Conservation (phyloP, 768 basidiomycete genomes). For the Imleria badia region DNA sequence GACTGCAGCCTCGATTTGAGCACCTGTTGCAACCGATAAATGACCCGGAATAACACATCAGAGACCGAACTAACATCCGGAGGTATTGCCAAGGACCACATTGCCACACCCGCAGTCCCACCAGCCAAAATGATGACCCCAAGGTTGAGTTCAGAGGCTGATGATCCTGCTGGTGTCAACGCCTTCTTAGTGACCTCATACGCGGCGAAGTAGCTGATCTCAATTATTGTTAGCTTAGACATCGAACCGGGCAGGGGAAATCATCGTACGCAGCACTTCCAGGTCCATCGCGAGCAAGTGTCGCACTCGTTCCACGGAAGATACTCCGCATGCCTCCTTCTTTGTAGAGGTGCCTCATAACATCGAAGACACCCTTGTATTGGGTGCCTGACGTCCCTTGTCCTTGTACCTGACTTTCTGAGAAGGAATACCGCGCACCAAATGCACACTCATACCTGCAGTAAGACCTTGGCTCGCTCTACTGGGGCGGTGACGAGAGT, state of each 20-base stretch:
- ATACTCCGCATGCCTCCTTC: conserved; percentile 93
- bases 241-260: background rate
- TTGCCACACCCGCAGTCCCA: conserved; percentile 92
- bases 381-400: conserved; percentile 69
- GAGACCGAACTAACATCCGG: conserved; percentile 70
- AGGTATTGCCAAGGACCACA: conserved; percentile 98
- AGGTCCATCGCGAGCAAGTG: conserved; percentile 91
- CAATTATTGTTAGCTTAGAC: conserved; percentile 5
- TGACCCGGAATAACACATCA: background rate
- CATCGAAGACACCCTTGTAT: conserved; percentile 92
- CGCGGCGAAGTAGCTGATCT: conserved; percentile 86
- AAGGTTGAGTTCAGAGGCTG: conserved; percentile 79
- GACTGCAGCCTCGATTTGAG: conserved; percentile 95
- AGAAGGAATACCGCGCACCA: background rate
- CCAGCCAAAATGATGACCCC: conserved; percentile 88
- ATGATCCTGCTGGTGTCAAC: conserved; percentile 77
- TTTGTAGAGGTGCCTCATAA: conserved; percentile 84
- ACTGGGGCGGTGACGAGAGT: conserved; percentile 94
- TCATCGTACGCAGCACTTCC: conserved; percentile 88
- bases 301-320: conserved; percentile 92
- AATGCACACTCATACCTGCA: conserved; percentile 59
- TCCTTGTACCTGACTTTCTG: conserved; percentile 71
- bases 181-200: conserved; percentile 93
- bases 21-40: conserved; percentile 53
- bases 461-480: conserved; percentile 92